Evolutionary conservation across 352 stramenopile species (phyloP).

Genomic region (Pythium grandisporangium): DNA sequence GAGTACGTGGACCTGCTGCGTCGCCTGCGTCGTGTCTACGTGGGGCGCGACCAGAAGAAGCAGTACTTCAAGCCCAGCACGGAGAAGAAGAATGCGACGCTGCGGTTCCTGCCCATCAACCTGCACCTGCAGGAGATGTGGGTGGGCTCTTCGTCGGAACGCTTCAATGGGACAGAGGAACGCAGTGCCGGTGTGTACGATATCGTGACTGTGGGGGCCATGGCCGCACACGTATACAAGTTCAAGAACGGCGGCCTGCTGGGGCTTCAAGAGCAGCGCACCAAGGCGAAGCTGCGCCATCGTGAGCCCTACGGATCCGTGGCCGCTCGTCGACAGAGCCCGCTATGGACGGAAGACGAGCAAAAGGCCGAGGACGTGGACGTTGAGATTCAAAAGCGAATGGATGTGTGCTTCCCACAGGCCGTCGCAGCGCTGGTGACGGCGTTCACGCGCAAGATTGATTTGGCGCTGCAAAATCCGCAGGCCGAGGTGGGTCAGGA

Average conservation of each 20-base stretch:
- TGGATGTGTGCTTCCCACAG: slow-evolving; percentile 81
- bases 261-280: slow-evolving; percentile 55
- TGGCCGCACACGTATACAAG: slow-evolving; percentile 83
- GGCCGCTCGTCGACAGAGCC: slow-evolving; percentile 45
- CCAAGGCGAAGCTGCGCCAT: slow-evolving; percentile 59
- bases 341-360: slow-evolving; percentile 76
- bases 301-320: slow-evolving; percentile 32
- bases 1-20: slow-evolving; percentile 68
- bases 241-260: slow-evolving; percentile 84
- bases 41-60: slow-evolving; percentile 58
- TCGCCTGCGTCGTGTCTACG: slow-evolving; percentile 50
- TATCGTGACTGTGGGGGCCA: slow-evolving; percentile 79
- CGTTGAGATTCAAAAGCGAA: slow-evolving; percentile 70
- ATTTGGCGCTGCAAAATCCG: slow-evolving; percentile 55
- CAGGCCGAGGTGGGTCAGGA: slow-evolving; percentile 28
- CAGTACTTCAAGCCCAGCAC: slow-evolving; percentile 84
- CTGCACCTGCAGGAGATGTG: slow-evolving; percentile 84
- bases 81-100: slow-evolving; percentile 72
- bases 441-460: slow-evolving; percentile 72
- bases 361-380: slow-evolving; percentile 72
- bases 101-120: slow-evolving; percentile 81
- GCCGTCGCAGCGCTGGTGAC: slow-evolving; percentile 72
- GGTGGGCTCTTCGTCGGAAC: slow-evolving; percentile 38
- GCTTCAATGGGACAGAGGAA: slow-evolving; percentile 15
- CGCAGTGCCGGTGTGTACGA: slow-evolving; percentile 50